Evolutionary conservation across 2,329 filamentous ascomycete genomes (phyloP).

Genomic region (Ophiostoma sp.): DNA sequence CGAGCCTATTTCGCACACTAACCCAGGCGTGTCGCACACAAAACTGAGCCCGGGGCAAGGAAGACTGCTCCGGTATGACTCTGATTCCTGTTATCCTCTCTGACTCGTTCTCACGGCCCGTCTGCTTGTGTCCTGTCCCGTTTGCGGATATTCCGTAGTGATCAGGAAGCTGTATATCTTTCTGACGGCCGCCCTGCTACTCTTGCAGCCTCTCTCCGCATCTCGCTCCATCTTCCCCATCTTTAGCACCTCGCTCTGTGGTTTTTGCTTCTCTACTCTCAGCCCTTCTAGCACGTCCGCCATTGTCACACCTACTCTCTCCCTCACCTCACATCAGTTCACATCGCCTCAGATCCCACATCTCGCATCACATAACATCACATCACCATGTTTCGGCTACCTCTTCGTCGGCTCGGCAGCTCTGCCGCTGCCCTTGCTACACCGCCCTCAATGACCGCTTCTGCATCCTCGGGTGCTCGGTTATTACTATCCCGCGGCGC

Average conservation of each 20-base stretch:
- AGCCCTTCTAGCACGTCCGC: not conserved
- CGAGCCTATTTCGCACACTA: constrained; percentile 11
- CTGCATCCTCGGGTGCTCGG: constrained; percentile 18
- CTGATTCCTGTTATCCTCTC: not conserved
- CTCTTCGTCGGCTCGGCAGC: constrained; percentile 39
- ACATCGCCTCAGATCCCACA: not conserved
- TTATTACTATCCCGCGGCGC: constrained; percentile 21
- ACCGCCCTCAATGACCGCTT: not conserved
- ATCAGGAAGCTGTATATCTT: not conserved
- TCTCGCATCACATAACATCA: not conserved
- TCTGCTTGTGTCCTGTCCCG: not conserved
- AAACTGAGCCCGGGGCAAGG: constrained; percentile 14
- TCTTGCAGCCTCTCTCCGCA: not conserved
- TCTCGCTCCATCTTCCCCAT: constrained; percentile 12
- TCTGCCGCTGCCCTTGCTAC: constrained; percentile 28
- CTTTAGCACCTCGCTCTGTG: not conserved
- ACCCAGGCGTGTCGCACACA: constrained; percentile 5
- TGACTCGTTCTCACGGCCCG: constrained; percentile 12
- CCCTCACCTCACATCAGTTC: constrained; percentile 19
- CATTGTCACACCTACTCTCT: constrained; percentile 18
- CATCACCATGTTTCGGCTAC: constrained; percentile 42
- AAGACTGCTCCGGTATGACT: constrained; percentile 14
- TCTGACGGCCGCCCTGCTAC: not conserved
- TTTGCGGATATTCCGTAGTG: not conserved
- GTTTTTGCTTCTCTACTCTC: not conserved